These are phyloP conservation scores for Fusarium redolens DNA, from an alignment of 2,329 filamentous ascomycete genomes.

Conservation along the genomic window DNA sequence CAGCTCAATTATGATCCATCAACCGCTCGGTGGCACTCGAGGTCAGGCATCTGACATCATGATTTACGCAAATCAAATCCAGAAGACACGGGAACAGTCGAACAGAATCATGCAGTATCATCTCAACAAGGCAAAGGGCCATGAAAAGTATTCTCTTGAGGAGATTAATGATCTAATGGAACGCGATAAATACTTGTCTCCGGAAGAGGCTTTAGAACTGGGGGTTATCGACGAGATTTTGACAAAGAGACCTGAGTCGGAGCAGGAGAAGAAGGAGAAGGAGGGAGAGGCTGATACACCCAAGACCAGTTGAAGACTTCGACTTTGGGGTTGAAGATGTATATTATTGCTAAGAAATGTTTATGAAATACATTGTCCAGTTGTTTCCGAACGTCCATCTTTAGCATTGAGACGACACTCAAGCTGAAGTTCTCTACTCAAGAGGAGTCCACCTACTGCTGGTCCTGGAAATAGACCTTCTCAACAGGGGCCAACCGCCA, in stretches of 20 bases:
- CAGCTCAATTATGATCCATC: conserved; percentile 95
- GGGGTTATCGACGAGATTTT: conserved; percentile 94
- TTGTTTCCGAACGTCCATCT: neutral
- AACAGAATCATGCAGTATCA: conserved; percentile 92
- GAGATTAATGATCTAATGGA: conserved; percentile 97
- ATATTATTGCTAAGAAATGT: neutral
- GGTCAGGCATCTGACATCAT: conserved; percentile 84
- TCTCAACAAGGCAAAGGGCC: conserved; percentile 78
- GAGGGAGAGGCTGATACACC: conserved; percentile 21
- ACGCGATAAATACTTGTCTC: conserved; percentile 92
- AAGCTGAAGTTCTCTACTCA: rapidly evolving
- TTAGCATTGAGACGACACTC: rapidly evolving
- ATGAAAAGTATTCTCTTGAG: conserved; percentile 81
- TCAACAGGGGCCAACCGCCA: too few species aligned
- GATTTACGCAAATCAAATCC: conserved; percentile 97
- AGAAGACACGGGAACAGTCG: conserved; percentile 84
- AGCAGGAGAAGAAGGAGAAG: conserved; percentile 47
- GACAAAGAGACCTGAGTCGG: conserved; percentile 65
- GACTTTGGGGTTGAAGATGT: neutral
- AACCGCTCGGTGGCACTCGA: conserved; percentile 81
- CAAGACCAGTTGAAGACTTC: conserved; percentile 17
- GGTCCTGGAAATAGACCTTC: too few species aligned
- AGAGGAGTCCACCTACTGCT: too few species aligned
- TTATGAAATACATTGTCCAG: neutral
- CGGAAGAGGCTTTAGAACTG: conserved; percentile 86